Percentiles rank a stretch among this genome's conserved stretches.
Evolutionary conservation across 805 yeast genomes (phyloP).

Genomic region (Metschnikowia borealis): DNA sequence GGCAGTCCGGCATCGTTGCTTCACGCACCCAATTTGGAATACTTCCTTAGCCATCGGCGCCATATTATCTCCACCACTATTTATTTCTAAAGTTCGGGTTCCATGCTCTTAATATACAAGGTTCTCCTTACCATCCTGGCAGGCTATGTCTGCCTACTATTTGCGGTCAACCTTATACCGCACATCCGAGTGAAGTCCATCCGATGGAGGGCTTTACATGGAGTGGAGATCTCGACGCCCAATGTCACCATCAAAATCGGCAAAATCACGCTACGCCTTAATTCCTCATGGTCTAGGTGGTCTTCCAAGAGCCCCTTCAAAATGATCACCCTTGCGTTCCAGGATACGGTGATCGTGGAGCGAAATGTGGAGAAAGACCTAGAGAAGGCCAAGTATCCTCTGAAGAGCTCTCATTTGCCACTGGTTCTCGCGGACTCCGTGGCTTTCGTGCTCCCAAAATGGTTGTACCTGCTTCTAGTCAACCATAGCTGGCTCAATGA

Average conservation of each 20-base stretch:
- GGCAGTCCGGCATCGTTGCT: slow-evolving; percentile 1
- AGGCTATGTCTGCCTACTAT: slow-evolving; percentile 6
- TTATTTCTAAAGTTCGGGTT: neutral
- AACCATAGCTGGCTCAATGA: slow-evolving; percentile 15
- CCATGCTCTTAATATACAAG: neutral
- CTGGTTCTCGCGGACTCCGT: neutral
- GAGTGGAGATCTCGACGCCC: slow-evolving; percentile 9
- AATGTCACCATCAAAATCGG: slow-evolving; percentile 7
- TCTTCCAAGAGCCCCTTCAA: slow-evolving; percentile 12
- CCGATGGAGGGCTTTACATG: slow-evolving; percentile 17
- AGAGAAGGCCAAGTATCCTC: neutral
- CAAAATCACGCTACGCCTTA: slow-evolving; percentile 8
- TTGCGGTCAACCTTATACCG: slow-evolving; percentile 13
- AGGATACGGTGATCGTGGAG: slow-evolving; percentile 9
- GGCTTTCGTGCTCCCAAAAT: slow-evolving; percentile 3
- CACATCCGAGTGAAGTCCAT: slow-evolving; percentile 12
- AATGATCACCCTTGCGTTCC: slow-evolving; percentile 9
- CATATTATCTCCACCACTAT: neutral
- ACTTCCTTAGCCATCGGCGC: neutral
- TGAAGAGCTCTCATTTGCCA: neutral
- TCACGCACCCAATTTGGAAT: neutral
- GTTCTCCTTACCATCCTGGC: neutral
- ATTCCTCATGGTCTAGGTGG: slow-evolving; percentile 5
- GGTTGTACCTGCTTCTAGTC: slow-evolving; percentile 6
- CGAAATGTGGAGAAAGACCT: neutral